Conservation (phyloP, 371 early-diverging fungal species). For the Syncephalastrum contaminatum region DNA sequence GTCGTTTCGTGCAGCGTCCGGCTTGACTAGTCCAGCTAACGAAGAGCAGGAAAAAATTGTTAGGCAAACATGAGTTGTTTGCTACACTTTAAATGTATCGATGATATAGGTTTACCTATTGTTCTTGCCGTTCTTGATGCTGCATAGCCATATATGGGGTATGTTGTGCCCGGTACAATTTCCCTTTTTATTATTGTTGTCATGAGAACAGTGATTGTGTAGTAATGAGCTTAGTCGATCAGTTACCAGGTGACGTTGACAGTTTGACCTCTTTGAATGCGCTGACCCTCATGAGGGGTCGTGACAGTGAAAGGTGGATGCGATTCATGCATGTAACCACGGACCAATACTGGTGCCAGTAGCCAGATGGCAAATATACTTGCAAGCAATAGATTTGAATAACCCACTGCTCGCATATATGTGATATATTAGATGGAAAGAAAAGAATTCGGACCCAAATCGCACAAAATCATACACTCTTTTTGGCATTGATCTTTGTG, state of each 20-base stretch:
- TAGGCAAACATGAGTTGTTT: conserved; percentile 1
- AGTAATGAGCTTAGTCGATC: background rate
- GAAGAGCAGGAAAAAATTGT: background rate
- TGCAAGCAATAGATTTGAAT: too few species aligned
- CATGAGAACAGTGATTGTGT: background rate
- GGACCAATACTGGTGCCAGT: too few species aligned
- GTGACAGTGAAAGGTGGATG: conserved; percentile 20
- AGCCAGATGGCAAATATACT: too few species aligned
- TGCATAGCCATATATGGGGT: conserved; percentile 26
- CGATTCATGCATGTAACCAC: conserved; percentile 15
- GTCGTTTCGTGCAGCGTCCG: conserved; percentile 10
- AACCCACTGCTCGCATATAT: too few species aligned
- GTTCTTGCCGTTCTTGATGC: conserved; percentile 20
- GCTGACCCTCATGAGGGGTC: conserved; percentile 13
- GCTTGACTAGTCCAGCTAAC: conserved; percentile 19
- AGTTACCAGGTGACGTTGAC: conserved; percentile 20
- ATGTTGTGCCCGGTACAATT: conserved; percentile 12
- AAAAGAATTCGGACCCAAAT: too few species aligned
- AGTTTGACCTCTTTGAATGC: conserved; percentile 13
- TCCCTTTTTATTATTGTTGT: conserved; percentile 7
- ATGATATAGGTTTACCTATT: conserved; percentile 12
- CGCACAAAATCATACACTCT: too few species aligned
- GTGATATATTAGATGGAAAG: too few species aligned
- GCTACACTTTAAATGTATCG: background rate
- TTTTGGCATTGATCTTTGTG: too few species aligned